Percentiles rank a stretch among this genome's conserved stretches.
phyloP scores from a whole-genome alignment of 116 monocot species.

The Dioscorea cayenensis region DNA sequence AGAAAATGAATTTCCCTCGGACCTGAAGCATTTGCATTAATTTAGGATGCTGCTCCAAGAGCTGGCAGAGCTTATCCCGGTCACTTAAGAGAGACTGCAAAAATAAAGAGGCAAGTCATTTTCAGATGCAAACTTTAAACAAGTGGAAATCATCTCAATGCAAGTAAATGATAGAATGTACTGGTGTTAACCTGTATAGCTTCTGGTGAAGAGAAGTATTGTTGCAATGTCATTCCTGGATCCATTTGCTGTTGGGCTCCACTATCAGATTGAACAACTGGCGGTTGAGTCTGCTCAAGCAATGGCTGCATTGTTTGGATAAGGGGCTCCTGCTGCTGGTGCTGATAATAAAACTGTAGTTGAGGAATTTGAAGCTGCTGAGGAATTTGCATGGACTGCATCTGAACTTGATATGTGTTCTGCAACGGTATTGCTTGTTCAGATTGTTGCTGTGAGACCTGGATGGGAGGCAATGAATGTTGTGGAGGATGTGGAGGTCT shows the following conservation, averaged over 20 bases:
- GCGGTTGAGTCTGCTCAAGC: slow-evolving; percentile 27
- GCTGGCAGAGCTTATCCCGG: slow-evolving; percentile 89
- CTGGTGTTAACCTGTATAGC: slow-evolving; percentile 73
- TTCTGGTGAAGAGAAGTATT: slow-evolving; percentile 89
- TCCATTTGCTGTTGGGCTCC: slow-evolving; percentile 52
- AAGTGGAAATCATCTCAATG: background rate
- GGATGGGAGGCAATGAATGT: slow-evolving; percentile 29
- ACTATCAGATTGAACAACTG: slow-evolving; percentile 31
- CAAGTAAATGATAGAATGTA: background rate
- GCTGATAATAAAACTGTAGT: slow-evolving; percentile 63
- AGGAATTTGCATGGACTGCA: slow-evolving; percentile 24
- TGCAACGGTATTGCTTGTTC: slow-evolving; percentile 47
- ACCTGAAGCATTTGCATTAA: slow-evolving; percentile 99
- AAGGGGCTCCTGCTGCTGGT: slow-evolving; percentile 52
- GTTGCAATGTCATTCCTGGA: slow-evolving; percentile 63
- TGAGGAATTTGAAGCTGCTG: slow-evolving; percentile 61
- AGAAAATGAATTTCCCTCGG: slow-evolving; percentile 2
- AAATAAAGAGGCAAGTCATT: background rate
- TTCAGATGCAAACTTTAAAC: background rate
- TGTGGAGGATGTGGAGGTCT: slow-evolving; percentile 58
- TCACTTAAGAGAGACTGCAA: slow-evolving; percentile 82
- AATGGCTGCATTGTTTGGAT: slow-evolving; percentile 17
- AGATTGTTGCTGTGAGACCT: slow-evolving; percentile 33
- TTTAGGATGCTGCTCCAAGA: slow-evolving; percentile 94
- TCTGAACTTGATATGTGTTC: slow-evolving; percentile 40